Conservation (phyloP, 805 yeast species). For the Candida krabiensis region DNA sequence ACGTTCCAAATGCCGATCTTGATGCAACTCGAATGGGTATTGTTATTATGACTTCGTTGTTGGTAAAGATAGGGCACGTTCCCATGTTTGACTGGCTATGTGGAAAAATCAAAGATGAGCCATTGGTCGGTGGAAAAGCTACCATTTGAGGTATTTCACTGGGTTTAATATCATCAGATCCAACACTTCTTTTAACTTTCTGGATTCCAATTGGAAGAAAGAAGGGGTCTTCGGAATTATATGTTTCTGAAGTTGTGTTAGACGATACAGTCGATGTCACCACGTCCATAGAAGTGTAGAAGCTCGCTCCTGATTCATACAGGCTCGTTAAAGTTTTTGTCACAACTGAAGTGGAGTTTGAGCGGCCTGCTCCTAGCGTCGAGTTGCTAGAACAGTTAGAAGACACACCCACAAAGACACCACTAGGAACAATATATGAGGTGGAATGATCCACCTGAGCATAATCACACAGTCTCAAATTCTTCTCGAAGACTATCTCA, state of each 20-base stretch:
- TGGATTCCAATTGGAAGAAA: conserved; percentile 18
- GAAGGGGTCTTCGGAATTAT: conserved; percentile 3
- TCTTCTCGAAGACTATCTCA: conserved; percentile 38
- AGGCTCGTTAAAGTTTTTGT: background rate
- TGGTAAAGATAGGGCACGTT: conserved; percentile 31
- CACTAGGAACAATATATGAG: conserved; percentile 11
- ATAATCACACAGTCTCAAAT: conserved; percentile 42
- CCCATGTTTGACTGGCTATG: background rate
- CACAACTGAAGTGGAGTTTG: background rate
- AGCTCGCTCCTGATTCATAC: background rate
- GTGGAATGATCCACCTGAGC: conserved; percentile 21
- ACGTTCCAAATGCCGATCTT: conserved; percentile 44
- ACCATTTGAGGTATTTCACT: background rate
- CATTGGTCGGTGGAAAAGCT: background rate
- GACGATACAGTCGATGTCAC: background rate
- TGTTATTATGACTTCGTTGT: conserved; percentile 26
- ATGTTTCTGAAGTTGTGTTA: background rate
- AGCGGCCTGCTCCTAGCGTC: background rate
- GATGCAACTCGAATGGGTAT: conserved; percentile 23
- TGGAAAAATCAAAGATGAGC: background rate
- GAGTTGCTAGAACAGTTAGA: conserved; percentile 2
- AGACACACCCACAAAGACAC: conserved; percentile 15
- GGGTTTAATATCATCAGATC: background rate
- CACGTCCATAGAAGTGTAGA: background rate
- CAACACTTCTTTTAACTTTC: conserved; percentile 6